Base-by-base conservation (phyloP, 2,329 filamentous ascomycete genomes). In the Dactylella cylindrospora region DNA sequence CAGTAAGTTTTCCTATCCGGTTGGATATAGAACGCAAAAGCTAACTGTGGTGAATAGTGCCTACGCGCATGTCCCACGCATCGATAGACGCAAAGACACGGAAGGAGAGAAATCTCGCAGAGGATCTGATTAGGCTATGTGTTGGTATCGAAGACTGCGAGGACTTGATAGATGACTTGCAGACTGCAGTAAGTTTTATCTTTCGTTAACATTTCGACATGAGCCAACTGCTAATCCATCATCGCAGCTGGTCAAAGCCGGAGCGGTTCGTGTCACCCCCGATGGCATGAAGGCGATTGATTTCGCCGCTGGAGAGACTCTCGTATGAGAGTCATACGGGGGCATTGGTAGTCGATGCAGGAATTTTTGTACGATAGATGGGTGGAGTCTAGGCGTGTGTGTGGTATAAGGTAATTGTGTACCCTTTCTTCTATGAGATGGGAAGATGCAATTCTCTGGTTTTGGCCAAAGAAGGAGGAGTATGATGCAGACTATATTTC, bases 31-130 rank as follows among this genome's bases (percentile, higher is more conserved):
- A 36, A 3, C 23, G 17, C 10, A 6, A 12, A 25, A 38, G 8
- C 17, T 65, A 9, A 52, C 12, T 3, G 15, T 10, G 15, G n/a
- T 44, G 33, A 50, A 10, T 44, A 64, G 59, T 98, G 91, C 91
- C 93, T 6, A 98, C 93, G 76, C 90, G 91, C 70, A 98, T 98
- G 94, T 97, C 91, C 75, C 93, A 98, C 74, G 93, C 93, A 31
- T 95, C 89, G 72, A 98, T 98, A 70, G 93, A 97, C 71, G 88
- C 90, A 59, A 95, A 95, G 77, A 97, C 90, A 46, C 80, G 93
- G 68, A 79, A 83, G 69, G 90, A 95, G 75, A 81, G 90, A 66
- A 85, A 91, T 66, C 86, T 98, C 84, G 93, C 93, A 8, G 93
- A 98, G 75, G 93, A 98, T 72, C 86, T 98, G 62, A 97, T 98